These are phyloP conservation scores for Ephemerocybe angulata DNA, from an alignment of 768 basidiomycete genomes.

Conservation along the genomic window DNA sequence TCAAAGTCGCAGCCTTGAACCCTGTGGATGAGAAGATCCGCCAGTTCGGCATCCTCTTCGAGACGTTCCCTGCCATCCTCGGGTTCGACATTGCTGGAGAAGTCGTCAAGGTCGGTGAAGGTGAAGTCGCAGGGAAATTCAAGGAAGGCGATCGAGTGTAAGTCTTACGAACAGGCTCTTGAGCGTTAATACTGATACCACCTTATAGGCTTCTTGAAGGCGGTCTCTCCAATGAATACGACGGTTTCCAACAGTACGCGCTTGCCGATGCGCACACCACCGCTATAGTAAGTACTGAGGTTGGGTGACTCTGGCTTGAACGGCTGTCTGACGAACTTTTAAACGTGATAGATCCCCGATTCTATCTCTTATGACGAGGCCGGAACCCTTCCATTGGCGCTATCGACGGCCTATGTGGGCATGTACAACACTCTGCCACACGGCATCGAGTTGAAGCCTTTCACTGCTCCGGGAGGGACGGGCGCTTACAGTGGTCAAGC, in stretches of 20 bases:
- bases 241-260: slow-evolving; percentile 40
- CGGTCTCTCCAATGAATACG: slow-evolving; percentile 30
- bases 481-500: slow-evolving; percentile 29
- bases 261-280: slow-evolving; percentile 33
- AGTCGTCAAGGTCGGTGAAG: slow-evolving; percentile 46
- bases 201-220: slow-evolving; percentile 37
- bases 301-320: too few species aligned
- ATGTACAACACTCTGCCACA: slow-evolving; percentile 26
- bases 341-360: too few species aligned
- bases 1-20: slow-evolving; percentile 46
- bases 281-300: slow-evolving; percentile 36
- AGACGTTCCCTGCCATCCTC: slow-evolving; percentile 43
- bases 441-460: slow-evolving; percentile 23
- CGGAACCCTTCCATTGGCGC: slow-evolving; percentile 35
- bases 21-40: slow-evolving; percentile 54
- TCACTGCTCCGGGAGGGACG: slow-evolving; percentile 18
- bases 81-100: slow-evolving; percentile 51
- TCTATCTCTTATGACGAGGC: slow-evolving; percentile 33
- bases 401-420: slow-evolving; percentile 34
- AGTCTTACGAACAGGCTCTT: too few species aligned
- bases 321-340: too few species aligned
- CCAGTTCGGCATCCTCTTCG: slow-evolving; percentile 35
- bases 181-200: not conserved
- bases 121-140: slow-evolving; percentile 43
- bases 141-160: slow-evolving; percentile 51